Conservation (phyloP, 371 early-diverging fungal genomes). For the Actinomucor elegans region DNA sequence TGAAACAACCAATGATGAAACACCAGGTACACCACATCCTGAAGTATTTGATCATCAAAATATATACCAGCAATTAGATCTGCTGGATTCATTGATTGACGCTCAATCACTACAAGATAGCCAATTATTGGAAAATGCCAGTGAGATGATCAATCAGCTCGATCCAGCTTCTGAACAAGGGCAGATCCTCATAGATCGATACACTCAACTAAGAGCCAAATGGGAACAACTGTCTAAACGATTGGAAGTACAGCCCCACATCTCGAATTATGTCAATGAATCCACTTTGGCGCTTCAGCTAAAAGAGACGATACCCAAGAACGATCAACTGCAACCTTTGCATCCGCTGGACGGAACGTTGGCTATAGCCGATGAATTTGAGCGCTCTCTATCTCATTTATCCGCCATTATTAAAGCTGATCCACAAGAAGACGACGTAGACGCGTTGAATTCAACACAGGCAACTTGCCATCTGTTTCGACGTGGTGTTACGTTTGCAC, state of each 20-base stretch:
- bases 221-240: constrained; percentile 12
- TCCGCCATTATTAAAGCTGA: not conserved
- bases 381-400: constrained; percentile 1
- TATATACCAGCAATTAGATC: constrained; percentile 11
- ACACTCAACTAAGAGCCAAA: constrained; percentile 8
- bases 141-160: not conserved
- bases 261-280: constrained; percentile 5
- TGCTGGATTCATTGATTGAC: not conserved
- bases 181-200: constrained; percentile 1
- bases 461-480: constrained; percentile 13
- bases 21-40: constrained; percentile 15
- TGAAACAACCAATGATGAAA: not conserved
- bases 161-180: constrained; percentile 9
- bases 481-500: constrained; percentile 27
- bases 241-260: not conserved
- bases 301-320: constrained; percentile 6
- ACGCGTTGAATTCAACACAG: not conserved
- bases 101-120: not conserved
- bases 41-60: constrained; percentile 7
- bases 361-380: constrained; percentile 17
- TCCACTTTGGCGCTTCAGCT: not conserved
- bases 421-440: not conserved
- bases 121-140: not conserved
- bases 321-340: constrained; percentile 1
- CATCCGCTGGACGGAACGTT: constrained; percentile 42